Evolutionary conservation across 352 stramenopile genomes (phyloP).

Genomic region (Globisporangium spinosum): DNA sequence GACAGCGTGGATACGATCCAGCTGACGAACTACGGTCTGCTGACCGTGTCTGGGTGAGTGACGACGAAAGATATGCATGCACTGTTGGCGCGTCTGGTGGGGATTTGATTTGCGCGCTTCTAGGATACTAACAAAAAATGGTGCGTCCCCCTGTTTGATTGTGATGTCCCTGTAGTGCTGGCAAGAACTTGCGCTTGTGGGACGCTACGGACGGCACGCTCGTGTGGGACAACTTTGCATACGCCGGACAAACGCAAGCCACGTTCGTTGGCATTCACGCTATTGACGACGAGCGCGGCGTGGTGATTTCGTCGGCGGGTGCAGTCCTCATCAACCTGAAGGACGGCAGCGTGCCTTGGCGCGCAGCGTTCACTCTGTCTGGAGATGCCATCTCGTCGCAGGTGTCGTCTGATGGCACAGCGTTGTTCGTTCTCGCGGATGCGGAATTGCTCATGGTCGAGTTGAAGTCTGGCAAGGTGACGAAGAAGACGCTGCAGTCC

Average conservation of each 20-base stretch:
- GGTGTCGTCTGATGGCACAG: slow-evolving; percentile 42
- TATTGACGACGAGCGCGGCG: slow-evolving; percentile 41
- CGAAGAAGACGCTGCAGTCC: slow-evolving; percentile 9
- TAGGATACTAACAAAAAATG: slow-evolving; percentile 3
- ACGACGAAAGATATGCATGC: neutral
- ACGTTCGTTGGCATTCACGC: slow-evolving; percentile 43
- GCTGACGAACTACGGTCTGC: slow-evolving; percentile 59
- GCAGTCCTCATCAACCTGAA: slow-evolving; percentile 57
- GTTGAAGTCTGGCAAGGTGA: slow-evolving; percentile 23
- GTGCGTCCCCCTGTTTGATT: neutral
- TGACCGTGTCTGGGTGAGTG: slow-evolving; percentile 61
- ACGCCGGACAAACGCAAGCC: slow-evolving; percentile 16
- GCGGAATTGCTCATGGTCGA: slow-evolving; percentile 41
- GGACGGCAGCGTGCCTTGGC: slow-evolving; percentile 45
- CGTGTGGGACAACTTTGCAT: slow-evolving; percentile 60
- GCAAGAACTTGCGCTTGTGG: slow-evolving; percentile 66
- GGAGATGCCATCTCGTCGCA: slow-evolving; percentile 33
- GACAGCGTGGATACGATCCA: slow-evolving; percentile 69
- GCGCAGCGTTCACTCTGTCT: slow-evolving; percentile 30
- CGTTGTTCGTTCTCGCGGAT: slow-evolving; percentile 46
- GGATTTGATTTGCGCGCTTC: neutral
- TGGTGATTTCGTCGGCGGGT: slow-evolving; percentile 44
- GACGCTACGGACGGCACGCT: slow-evolving; percentile 55
- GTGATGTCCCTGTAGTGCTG: slow-evolving; percentile 24
- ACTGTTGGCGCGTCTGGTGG: neutral